Percentiles rank a stretch among this genome's conserved stretches.
phyloP scores from a whole-genome alignment of 2,329 filamentous ascomycete genomes.

The Colletotrichum incanum region DNA sequence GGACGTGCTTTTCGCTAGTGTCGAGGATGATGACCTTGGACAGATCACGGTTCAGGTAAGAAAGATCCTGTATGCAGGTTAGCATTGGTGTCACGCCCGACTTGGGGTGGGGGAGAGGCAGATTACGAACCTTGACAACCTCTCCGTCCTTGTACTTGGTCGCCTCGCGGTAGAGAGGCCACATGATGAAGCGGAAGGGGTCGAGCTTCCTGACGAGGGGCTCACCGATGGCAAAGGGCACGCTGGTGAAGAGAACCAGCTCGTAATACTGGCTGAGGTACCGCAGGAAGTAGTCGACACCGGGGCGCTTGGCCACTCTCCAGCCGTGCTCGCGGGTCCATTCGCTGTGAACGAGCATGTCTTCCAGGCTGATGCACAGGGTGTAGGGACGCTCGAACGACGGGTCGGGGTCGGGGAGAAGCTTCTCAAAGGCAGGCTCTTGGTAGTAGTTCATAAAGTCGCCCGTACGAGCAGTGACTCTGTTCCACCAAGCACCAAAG shows the following conservation, averaged over 20 bases:
- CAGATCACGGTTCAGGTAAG: constrained; percentile 95
- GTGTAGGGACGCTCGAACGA: constrained; percentile 90
- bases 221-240: constrained; percentile 87
- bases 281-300: constrained; percentile 96
- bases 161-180: constrained; percentile 95
- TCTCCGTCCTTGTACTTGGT: constrained; percentile 97
- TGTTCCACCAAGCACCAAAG: constrained; percentile 82
- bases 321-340: constrained; percentile 96
- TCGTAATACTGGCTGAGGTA: constrained; percentile 99
- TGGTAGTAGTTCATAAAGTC: constrained; percentile 93
- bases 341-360: constrained; percentile 94
- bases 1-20: constrained; percentile 85
- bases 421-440: constrained; percentile 93
- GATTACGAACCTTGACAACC: constrained; percentile 85
- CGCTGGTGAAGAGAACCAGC: constrained; percentile 93
- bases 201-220: constrained; percentile 94
- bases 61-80: constrained; percentile 79
- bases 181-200: constrained; percentile 94
- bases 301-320: constrained; percentile 94
- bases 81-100: constrained; percentile 23
- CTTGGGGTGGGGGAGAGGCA: neutral
- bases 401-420: constrained; percentile 87
- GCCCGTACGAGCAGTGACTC: constrained; percentile 81
- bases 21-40: constrained; percentile 97
- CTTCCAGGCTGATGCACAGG: constrained; percentile 91